These are phyloP conservation scores for Aspergillus coremiiformis DNA, from an alignment of 495 filamentous ascomycete genomes.

Conservation along the genomic window DNA sequence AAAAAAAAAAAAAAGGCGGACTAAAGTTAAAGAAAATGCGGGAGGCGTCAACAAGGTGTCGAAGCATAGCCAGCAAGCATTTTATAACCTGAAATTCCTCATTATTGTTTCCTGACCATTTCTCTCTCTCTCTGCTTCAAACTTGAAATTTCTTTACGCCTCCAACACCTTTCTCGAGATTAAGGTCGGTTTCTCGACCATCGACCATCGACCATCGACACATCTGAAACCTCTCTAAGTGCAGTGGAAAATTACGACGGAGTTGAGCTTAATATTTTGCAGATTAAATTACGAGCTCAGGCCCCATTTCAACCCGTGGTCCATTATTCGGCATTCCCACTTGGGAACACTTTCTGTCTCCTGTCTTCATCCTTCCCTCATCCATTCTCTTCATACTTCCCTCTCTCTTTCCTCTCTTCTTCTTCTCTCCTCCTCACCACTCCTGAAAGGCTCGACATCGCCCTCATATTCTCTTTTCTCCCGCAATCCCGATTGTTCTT, in stretches of 20 bases:
- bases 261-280: constrained; percentile 13
- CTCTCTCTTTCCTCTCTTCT: background rate
- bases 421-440: constrained; percentile 3
- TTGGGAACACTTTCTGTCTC: constrained; percentile 15
- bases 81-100: background rate
- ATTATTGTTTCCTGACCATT: background rate
- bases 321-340: constrained; percentile 16
- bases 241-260: background rate
- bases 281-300: constrained; percentile 18
- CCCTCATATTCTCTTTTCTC: constrained; percentile 1
- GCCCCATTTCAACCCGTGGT: constrained; percentile 17
- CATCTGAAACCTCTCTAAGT: background rate
- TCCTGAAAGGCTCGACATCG: background rate
- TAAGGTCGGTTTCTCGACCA: background rate
- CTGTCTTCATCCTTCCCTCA: constrained; percentile 12
- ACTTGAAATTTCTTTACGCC: background rate
- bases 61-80: constrained; percentile 1
- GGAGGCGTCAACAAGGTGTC: constrained; percentile 4
- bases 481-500: background rate
- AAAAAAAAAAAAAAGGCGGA: background rate
- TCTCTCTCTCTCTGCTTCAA: background rate
- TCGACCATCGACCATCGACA: background rate
- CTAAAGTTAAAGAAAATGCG: background rate
- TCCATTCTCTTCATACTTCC: constrained; percentile 6
- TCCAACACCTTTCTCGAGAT: background rate